phyloP scores from a whole-genome alignment of 2,329 filamentous ascomycete species.

The Pyrenophora seminiperda region DNA sequence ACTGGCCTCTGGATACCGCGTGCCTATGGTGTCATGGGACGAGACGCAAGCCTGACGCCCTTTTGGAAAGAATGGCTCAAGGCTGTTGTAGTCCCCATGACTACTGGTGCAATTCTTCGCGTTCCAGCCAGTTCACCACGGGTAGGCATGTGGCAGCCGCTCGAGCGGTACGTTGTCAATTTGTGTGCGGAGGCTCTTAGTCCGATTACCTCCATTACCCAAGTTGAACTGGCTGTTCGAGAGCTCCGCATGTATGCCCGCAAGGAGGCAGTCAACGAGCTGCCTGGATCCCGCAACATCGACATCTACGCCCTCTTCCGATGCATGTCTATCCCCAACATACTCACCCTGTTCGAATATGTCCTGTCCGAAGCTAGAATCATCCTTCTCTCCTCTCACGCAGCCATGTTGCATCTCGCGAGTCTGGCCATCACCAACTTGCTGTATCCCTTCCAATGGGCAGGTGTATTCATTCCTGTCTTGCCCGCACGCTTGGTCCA shows the following conservation, averaged over 20 bases:
- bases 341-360: slow-evolving; percentile 91
- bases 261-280: slow-evolving; percentile 89
- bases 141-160: slow-evolving; percentile 91
- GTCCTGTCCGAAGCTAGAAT: slow-evolving; percentile 91
- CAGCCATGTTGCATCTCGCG: slow-evolving; percentile 92
- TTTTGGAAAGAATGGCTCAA: slow-evolving; percentile 99
- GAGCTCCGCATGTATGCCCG: slow-evolving; percentile 91
- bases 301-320: slow-evolving; percentile 94
- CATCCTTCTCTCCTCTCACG: slow-evolving; percentile 93
- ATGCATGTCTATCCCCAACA: slow-evolving; percentile 86
- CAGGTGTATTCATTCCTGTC: slow-evolving; percentile 91
- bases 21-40: slow-evolving; percentile 88
- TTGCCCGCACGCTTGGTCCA: slow-evolving; percentile 86
- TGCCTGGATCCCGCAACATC: slow-evolving; percentile 87
- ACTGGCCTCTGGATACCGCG: slow-evolving; percentile 95
- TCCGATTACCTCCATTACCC: slow-evolving; percentile 90
- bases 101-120: slow-evolving; percentile 78
- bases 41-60: slow-evolving; percentile 78
- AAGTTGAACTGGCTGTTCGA: slow-evolving; percentile 88
- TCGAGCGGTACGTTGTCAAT: slow-evolving; percentile 97
- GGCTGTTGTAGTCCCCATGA: slow-evolving; percentile 94
- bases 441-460: slow-evolving; percentile 90
- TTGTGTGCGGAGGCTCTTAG: slow-evolving; percentile 93
- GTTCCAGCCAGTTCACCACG: slow-evolving; percentile 88
- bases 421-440: slow-evolving; percentile 85